These are phyloP conservation scores for Fibroporia radiculosa DNA, from an alignment of 768 basidiomycete species.

Conservation along the genomic window DNA sequence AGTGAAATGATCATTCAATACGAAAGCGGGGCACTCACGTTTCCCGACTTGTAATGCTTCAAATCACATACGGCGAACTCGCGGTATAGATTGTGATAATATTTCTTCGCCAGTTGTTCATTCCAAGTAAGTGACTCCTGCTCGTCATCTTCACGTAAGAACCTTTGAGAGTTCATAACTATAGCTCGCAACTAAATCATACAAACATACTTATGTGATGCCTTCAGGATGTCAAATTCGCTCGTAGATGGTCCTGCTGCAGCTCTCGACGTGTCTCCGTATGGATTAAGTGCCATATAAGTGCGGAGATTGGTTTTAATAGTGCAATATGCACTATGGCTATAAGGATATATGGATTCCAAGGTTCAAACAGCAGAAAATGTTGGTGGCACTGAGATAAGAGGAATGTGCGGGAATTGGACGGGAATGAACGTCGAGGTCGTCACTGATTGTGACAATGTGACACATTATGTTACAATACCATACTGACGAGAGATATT, in stretches of 20 bases:
- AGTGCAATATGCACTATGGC: no score
- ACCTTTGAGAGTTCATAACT: constrained; percentile 53
- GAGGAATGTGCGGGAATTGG: no score
- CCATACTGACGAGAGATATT: no score
- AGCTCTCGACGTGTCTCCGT: background rate
- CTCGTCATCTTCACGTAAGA: constrained; percentile 57
- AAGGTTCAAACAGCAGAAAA: no score
- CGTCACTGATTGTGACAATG: no score
- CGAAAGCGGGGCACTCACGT: constrained; percentile 40
- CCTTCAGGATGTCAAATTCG: constrained; percentile 74
- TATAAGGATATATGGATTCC: no score
- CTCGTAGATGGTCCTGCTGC: constrained; percentile 13
- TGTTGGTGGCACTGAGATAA: no score
- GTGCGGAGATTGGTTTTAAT: no score
- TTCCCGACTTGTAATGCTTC: constrained; percentile 92
- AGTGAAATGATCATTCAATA: background rate
- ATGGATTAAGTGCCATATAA: background rate
- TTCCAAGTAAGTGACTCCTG: constrained; percentile 54
- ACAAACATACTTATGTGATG: constrained; percentile 51
- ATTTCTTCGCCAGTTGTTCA: constrained; percentile 80
- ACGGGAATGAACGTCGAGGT: no score
- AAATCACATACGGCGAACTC: constrained; percentile 91
- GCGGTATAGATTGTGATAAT: constrained; percentile 81
- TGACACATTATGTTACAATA: no score
- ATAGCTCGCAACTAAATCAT: no score